Evolutionary conservation across 2,329 filamentous ascomycete genomes (phyloP).

Genomic region (Diaporthe ilicicola): DNA sequence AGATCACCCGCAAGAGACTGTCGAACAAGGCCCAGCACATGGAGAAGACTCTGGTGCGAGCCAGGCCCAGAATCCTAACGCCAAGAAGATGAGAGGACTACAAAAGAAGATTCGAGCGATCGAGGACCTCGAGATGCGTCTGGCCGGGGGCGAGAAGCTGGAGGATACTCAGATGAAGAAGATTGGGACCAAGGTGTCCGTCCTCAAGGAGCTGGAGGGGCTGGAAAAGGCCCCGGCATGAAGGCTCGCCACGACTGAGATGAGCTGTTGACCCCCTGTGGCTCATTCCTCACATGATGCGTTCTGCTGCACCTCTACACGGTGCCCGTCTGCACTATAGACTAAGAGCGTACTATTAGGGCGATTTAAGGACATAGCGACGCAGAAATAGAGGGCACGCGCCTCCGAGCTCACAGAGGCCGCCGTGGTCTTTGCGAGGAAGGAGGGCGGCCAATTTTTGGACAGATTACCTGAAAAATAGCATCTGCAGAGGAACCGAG

Average conservation of each 20-base stretch:
- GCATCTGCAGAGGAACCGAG: slow-evolving; percentile 2
- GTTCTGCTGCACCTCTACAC: slow-evolving; percentile 4
- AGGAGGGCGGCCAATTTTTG: background rate
- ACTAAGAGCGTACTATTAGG: background rate
- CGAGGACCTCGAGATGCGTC: slow-evolving; percentile 96
- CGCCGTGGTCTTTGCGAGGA: background rate
- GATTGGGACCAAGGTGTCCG: slow-evolving; percentile 86
- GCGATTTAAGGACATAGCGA: background rate
- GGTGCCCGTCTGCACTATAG: background rate
- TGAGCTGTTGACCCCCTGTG: background rate
- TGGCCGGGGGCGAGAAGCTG: slow-evolving; percentile 92
- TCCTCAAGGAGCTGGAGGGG: slow-evolving; percentile 82
- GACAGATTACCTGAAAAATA: slow-evolving; percentile 9
- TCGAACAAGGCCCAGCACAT: slow-evolving; percentile 26
- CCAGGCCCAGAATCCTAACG: slow-evolving; percentile 68
- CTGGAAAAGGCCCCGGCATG: slow-evolving; percentile 53
- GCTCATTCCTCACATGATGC: background rate
- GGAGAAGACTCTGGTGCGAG: slow-evolving; percentile 53
- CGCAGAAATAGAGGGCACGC: background rate
- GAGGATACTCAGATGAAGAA: slow-evolving; percentile 99
- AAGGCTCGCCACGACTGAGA: background rate
- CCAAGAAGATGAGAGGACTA: slow-evolving; percentile 93
- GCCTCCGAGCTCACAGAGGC: background rate
- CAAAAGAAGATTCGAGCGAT: slow-evolving; percentile 98
- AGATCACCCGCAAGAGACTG: slow-evolving; percentile 41